phyloP scores from a whole-genome alignment of 2,329 filamentous ascomycete species.

The Phialocephala sp. region DNA sequence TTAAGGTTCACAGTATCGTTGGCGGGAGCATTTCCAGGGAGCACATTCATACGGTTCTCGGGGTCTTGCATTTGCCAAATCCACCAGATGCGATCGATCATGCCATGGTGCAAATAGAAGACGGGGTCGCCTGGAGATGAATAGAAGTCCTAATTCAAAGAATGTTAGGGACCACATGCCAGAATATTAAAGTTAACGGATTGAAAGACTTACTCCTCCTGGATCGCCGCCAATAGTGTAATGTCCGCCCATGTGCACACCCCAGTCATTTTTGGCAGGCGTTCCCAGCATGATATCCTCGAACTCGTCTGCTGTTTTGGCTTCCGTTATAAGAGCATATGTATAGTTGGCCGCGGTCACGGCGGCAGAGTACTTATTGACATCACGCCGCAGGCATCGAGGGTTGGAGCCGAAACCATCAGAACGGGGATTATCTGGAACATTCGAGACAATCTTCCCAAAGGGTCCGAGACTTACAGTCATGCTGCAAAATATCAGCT shows the following conservation, averaged over 20 bases:
- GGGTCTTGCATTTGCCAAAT: slow-evolving; percentile 54
- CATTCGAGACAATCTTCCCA: slow-evolving; percentile 41
- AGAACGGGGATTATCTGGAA: slow-evolving; percentile 36
- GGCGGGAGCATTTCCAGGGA: slow-evolving; percentile 35
- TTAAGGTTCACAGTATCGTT: slow-evolving; percentile 47
- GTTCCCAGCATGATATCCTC: slow-evolving; percentile 52
- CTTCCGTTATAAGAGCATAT: neutral
- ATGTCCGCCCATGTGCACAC: slow-evolving; percentile 48
- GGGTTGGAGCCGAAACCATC: slow-evolving; percentile 46
- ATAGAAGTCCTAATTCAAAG: slow-evolving; percentile 47
- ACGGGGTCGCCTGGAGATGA: slow-evolving; percentile 52
- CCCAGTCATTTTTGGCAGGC: slow-evolving; percentile 40
- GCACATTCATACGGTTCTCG: slow-evolving; percentile 35
- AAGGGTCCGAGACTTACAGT: slow-evolving; percentile 54
- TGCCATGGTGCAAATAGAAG: slow-evolving; percentile 53
- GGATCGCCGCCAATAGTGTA: slow-evolving; percentile 52
- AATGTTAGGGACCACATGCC: slow-evolving; percentile 47
- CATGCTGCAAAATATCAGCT: slow-evolving; percentile 37
- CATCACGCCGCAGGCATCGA: slow-evolving; percentile 49
- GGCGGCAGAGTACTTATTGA: slow-evolving; percentile 37
- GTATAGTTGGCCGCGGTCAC: neutral
- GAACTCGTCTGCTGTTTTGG: slow-evolving; percentile 42
- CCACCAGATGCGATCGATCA: slow-evolving; percentile 53
- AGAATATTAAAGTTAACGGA: slow-evolving; percentile 39
- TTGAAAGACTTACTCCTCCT: slow-evolving; percentile 26